phyloP scores from a whole-genome alignment of 2,329 filamentous ascomycete genomes.

The Fusarium musae region DNA sequence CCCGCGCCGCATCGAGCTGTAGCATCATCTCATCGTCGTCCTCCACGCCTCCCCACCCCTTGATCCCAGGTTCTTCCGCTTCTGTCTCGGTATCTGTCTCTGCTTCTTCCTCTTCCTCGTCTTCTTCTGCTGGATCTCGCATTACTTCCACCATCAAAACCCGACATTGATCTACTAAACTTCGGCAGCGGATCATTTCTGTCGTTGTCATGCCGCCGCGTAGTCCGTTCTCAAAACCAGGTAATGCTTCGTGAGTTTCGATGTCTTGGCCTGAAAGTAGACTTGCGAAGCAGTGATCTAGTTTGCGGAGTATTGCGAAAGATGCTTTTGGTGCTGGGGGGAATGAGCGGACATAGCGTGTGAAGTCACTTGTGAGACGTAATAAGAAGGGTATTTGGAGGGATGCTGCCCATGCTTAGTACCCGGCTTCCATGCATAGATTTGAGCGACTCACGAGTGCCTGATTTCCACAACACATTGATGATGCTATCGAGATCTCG shows the following conservation, averaged over 20 bases:
- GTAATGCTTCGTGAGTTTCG: conserved; percentile 71
- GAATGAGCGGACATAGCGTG: conserved; percentile 78
- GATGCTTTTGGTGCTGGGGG: conserved; percentile 69
- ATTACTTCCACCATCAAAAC: conserved; percentile 76
- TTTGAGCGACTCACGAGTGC: conserved; percentile 73
- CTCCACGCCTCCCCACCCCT: conserved; percentile 48
- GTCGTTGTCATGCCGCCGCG: conserved; percentile 77
- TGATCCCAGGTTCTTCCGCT: conserved; percentile 39
- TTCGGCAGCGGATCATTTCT: conserved; percentile 89
- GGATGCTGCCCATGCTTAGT: conserved; percentile 29
- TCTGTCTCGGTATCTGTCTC: conserved; percentile 50
- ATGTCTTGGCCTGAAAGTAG: conserved; percentile 75
- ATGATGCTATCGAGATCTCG: conserved; percentile 79
- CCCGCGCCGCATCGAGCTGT: conserved; percentile 76
- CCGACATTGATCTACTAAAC: conserved; percentile 81
- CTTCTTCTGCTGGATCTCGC: conserved; percentile 56
- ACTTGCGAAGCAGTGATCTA: conserved; percentile 86
- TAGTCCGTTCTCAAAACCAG: conserved; percentile 74
- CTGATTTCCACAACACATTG: conserved; percentile 86
- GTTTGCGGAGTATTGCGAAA: conserved; percentile 77
- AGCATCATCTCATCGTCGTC: conserved; percentile 62
- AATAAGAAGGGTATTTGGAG: conserved; percentile 88
- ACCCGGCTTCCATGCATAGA: accelerated
- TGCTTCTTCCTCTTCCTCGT: conserved; percentile 49
- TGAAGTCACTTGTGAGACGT: conserved; percentile 77